These are phyloP conservation scores for Zasmidium angulare DNA, from an alignment of 2,329 filamentous ascomycete genomes.

Conservation along the genomic window DNA sequence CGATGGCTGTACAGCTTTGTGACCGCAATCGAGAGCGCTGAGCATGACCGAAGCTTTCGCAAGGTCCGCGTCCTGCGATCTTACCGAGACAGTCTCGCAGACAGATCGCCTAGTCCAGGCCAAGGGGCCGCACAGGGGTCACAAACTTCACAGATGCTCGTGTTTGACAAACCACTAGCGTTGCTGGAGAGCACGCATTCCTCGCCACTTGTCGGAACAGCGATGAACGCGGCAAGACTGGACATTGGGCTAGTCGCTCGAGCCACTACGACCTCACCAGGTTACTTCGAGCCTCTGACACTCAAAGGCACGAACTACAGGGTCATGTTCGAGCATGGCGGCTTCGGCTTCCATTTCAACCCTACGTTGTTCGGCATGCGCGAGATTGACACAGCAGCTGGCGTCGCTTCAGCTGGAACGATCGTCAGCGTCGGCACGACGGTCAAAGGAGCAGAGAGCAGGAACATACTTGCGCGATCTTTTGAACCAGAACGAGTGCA, in stretches of 20 bases:
- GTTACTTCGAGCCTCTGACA: neutral
- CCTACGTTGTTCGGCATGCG: neutral
- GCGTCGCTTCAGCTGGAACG: neutral
- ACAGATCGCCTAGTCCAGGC: neutral
- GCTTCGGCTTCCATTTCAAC: conserved; percentile 1
- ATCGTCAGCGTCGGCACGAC: neutral
- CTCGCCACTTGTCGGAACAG: neutral
- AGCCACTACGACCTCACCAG: neutral
- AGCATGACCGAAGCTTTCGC: neutral
- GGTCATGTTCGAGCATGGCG: neutral
- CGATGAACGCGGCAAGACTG: neutral
- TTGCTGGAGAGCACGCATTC: neutral
- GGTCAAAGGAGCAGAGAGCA: neutral
- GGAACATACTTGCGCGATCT: neutral
- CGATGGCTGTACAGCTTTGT: neutral
- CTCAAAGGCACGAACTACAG: neutral
- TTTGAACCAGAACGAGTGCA: neutral
- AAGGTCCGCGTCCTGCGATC: neutral
- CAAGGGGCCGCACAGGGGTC: neutral
- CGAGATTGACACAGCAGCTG: neutral
- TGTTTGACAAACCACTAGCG: neutral
- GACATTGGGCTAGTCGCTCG: neutral
- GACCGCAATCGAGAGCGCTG: neutral
- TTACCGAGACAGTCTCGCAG: neutral
- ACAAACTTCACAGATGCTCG: neutral